Percentiles rank a stretch among this genome's conserved stretches.
phyloP scores from a whole-genome alignment of 176 grass and related monocot genomes.

The Raddia guianensis region DNA sequence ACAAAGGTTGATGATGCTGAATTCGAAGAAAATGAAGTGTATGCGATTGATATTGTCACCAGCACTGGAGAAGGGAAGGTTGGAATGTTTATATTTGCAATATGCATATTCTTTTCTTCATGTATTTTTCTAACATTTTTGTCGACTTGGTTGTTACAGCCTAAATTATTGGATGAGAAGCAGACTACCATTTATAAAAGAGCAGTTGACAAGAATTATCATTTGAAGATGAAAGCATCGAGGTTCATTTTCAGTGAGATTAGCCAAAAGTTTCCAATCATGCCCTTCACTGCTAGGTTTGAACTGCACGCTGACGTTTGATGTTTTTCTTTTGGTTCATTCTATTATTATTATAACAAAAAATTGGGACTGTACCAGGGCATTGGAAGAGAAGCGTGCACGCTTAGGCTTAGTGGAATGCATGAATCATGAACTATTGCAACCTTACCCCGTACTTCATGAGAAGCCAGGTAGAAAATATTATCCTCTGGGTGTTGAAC shows the following conservation, averaged over 20 bases:
- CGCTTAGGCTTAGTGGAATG: constrained; percentile 94
- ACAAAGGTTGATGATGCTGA: constrained; percentile 98
- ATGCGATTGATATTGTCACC: constrained; percentile 95
- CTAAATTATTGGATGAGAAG: constrained; percentile 94
- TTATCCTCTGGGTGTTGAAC: neutral
- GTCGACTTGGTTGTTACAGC: constrained; percentile 43
- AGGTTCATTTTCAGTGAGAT: constrained; percentile 99
- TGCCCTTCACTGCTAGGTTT: constrained; percentile 97
- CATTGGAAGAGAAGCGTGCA: constrained; percentile 94
- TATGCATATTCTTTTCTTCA: neutral
- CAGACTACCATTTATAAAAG: constrained; percentile 99
- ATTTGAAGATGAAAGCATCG: constrained; percentile 98
- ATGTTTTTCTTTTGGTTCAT: neutral
- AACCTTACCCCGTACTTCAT: constrained; percentile 97
- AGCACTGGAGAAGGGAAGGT: constrained; percentile 99
- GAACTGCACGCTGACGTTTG: neutral
- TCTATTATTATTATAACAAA: neutral
- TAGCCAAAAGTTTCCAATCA: constrained; percentile 97
- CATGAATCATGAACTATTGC: constrained; percentile 96
- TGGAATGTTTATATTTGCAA: constrained; percentile 12
- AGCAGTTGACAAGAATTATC: constrained; percentile 96
- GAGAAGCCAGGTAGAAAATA: constrained; percentile 82
- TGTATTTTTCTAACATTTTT: constrained; percentile 8
- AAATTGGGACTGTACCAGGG: constrained; percentile 48
- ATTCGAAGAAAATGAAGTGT: constrained; percentile 99